These are phyloP conservation scores for Candida nanaspora DNA, from an alignment of 805 yeast genomes.

Conservation along the genomic window DNA sequence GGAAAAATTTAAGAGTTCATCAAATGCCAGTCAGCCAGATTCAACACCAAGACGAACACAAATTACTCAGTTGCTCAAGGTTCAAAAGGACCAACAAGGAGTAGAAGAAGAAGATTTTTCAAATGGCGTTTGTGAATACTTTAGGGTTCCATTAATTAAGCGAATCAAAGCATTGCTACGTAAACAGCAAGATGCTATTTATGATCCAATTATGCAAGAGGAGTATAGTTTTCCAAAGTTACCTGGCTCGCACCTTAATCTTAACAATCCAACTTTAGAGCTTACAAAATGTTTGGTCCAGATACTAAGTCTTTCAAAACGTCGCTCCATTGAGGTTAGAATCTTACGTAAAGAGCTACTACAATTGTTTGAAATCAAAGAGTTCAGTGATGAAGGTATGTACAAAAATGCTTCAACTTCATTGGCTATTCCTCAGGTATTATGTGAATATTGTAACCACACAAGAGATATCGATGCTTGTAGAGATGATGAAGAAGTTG, in stretches of 20 bases:
- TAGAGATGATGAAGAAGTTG: conserved; percentile 43
- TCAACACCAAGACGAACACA: conserved; percentile 66
- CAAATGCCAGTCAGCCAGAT: conserved; percentile 7
- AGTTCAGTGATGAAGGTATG: conserved; percentile 69
- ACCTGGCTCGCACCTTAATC: conserved; percentile 61
- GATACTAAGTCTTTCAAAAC: conserved; percentile 58
- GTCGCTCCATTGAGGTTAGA: conserved; percentile 65
- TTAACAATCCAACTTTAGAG: conserved; percentile 71
- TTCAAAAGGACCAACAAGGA: conserved; percentile 25
- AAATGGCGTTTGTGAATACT: conserved; percentile 44
- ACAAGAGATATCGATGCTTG: conserved; percentile 79
- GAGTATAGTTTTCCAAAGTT: conserved; percentile 70
- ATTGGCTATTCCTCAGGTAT: conserved; percentile 55
- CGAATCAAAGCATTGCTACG: conserved; percentile 59
- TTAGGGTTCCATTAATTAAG: conserved; percentile 57
- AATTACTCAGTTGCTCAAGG: conserved; percentile 44
- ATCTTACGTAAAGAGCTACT: conserved; percentile 69
- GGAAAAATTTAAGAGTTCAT: conserved; percentile 17
- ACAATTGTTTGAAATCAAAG: conserved; percentile 68
- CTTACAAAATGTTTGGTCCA: conserved; percentile 71
- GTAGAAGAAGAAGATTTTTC: conserved; percentile 12
- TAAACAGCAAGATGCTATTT: conserved; percentile 65
- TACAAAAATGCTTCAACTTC: conserved; percentile 73
- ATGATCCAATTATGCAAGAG: conserved; percentile 52
- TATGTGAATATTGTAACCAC: conserved; percentile 75